Percentiles rank a stretch among this genome's conserved stretches.
Evolutionary conservation across 108 stramenopile genomes (phyloP).

Genomic region (Parmales sp.): DNA sequence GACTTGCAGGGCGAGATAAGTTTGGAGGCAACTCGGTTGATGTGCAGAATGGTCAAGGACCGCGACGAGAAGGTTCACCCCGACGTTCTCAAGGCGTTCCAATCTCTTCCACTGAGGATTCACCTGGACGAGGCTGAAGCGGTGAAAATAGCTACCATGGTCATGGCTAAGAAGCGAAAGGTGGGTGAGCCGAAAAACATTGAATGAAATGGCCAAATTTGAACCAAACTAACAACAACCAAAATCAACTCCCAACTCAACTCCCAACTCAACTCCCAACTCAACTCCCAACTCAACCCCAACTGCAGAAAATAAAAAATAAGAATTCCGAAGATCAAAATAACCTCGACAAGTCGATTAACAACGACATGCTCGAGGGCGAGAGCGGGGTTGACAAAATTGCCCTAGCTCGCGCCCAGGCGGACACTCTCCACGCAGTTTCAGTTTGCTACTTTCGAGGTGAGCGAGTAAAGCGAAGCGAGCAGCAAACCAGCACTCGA

Average conservation of each 20-base stretch:
- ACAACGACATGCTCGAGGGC: slow-evolving; percentile 62
- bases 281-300: no score
- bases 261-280: no score
- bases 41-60: slow-evolving; percentile 59
- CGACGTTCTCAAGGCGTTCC: slow-evolving; percentile 53
- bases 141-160: slow-evolving; percentile 51
- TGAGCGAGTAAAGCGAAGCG: no score
- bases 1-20: slow-evolving; percentile 68
- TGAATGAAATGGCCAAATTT: no score
- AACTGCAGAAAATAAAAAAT: no score
- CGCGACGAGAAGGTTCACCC: slow-evolving; percentile 39
- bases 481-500: no score
- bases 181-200: slow-evolving; percentile 56
- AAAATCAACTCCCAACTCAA: no score
- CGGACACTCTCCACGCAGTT: slow-evolving; percentile 61
- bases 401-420: slow-evolving; percentile 54
- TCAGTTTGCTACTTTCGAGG: slow-evolving; percentile 73
- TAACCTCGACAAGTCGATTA: no score
- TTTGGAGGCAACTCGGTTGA: slow-evolving; percentile 58
- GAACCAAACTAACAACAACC: no score
- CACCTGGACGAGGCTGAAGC: slow-evolving; percentile 73
- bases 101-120: slow-evolving; percentile 56
- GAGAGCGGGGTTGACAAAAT: slow-evolving; percentile 66
- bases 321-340: no score
- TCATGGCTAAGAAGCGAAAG: slow-evolving; percentile 41